Evolutionary conservation across 495 filamentous ascomycete genomes (phyloP).

Genomic region (Tuber aestivum): DNA sequence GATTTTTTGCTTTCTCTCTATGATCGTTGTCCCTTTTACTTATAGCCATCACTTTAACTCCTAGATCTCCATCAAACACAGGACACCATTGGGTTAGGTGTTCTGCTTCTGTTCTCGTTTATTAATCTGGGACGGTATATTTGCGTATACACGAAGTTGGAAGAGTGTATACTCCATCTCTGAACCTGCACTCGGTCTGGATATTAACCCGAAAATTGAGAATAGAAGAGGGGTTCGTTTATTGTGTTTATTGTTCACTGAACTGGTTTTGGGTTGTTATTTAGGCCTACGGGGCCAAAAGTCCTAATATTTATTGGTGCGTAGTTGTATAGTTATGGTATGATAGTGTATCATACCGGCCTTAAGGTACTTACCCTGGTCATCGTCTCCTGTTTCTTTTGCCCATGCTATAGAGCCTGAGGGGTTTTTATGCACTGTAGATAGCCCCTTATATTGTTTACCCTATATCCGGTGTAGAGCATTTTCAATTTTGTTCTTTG

Average conservation of each 20-base stretch:
- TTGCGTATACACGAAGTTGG: background rate
- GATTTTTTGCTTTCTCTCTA: background rate
- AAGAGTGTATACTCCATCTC: background rate
- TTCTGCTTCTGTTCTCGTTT: background rate
- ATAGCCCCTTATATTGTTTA: background rate
- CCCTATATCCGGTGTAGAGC: background rate
- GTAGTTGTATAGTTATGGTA: background rate
- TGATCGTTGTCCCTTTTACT: background rate
- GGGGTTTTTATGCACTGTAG: background rate
- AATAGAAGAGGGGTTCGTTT: background rate
- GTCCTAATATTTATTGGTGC: background rate
- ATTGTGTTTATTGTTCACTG: background rate
- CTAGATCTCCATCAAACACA: background rate
- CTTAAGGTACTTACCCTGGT: background rate
- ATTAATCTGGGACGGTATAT: background rate
- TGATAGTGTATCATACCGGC: background rate
- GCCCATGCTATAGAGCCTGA: background rate
- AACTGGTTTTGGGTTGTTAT: background rate
- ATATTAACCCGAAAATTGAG: background rate
- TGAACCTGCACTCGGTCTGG: background rate
- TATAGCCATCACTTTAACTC: background rate
- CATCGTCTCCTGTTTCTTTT: background rate
- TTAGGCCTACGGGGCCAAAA: background rate
- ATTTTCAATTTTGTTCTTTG: too few relatives aligned
- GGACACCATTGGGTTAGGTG: background rate